These are phyloP conservation scores for Bolboschoenus planiculmis DNA, from an alignment of 176 grass and related monocot genomes.

Conservation along the genomic window DNA sequence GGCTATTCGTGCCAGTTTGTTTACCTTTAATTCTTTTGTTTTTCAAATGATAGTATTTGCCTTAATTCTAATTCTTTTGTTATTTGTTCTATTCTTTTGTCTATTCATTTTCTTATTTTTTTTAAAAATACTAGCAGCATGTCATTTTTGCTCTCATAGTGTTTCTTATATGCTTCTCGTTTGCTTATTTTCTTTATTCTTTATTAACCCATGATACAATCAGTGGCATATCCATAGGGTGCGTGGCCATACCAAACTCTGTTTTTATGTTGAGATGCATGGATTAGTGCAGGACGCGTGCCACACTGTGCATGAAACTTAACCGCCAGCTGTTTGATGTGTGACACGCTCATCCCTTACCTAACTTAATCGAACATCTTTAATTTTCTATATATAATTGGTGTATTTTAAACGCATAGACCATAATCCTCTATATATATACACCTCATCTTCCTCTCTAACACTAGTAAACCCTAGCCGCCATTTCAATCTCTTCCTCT, in stretches of 20 bases:
- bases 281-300: background rate
- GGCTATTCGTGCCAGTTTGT: background rate
- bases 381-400: background rate
- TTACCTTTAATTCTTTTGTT: background rate
- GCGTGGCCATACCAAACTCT: background rate
- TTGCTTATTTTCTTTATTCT: background rate
- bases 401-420: background rate
- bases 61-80: background rate
- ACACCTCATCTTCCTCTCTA: background rate
- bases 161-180: background rate
- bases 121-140: background rate
- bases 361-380: background rate
- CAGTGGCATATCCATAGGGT: background rate
- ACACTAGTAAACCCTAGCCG: too few relatives aligned
- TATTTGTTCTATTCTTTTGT: background rate
- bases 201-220: background rate
- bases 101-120: too few relatives aligned
- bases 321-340: background rate
- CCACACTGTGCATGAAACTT: background rate
- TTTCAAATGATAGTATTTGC: background rate
- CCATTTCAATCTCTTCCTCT: background rate
- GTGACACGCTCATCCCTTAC: background rate
- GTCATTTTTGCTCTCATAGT: background rate
- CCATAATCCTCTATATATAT: background rate
- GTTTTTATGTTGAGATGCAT: background rate